Base-by-base conservation (phyloP, 768 basidiomycete species). In the Calvatia gigantea region DNA sequence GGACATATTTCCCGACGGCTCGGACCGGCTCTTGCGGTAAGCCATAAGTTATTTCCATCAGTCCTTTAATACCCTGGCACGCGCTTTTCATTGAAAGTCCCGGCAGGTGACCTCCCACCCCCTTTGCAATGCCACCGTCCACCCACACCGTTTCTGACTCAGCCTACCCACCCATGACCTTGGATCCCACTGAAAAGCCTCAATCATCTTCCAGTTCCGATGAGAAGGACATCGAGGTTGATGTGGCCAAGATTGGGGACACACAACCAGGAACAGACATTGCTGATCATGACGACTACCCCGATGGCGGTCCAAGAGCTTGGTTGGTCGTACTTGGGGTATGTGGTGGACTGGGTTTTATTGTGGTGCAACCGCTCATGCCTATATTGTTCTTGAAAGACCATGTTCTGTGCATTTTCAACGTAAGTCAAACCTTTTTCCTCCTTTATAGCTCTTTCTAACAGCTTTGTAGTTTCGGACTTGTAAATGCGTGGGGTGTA, bases 401-500 rank as follows among this genome's bases (percentile, higher is more conserved):
- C 71, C 9, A 75, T 77, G 74, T 76, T 72, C 46, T 76, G 72
- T 56, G 72, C 77, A 7, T 78, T 78, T 57, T 68, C 76, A 32
- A 77, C 77, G 77, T 78, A 58, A 58, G 75, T 72, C 9, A 25
- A 15, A 45, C 27, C 2, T 23, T 41, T 27, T 39, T 32, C 11
- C 12, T 19, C 12, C 1, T 21, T 2, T 27, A n/a, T 4, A 21
- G 15, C n/a, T n/a, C 57, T 47, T 51, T 58, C 60, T 56, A 58
- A 53, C 45, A 25, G 49, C 21, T 46, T 54, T 59, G 27, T 57
- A 79, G 77, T 32, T 84, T 88, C 66, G 89, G 89, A 19, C 83
- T 83, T 57, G 81, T 87, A 3, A 89, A 87, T 61, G 78, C 85
- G 0, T 89, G 86, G 86, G 88, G 89, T 48, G 88, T 86, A 62